Base-by-base conservation (phyloP, 1,284 basidiomycete species). In the Hymenochaete sp. region DNA sequence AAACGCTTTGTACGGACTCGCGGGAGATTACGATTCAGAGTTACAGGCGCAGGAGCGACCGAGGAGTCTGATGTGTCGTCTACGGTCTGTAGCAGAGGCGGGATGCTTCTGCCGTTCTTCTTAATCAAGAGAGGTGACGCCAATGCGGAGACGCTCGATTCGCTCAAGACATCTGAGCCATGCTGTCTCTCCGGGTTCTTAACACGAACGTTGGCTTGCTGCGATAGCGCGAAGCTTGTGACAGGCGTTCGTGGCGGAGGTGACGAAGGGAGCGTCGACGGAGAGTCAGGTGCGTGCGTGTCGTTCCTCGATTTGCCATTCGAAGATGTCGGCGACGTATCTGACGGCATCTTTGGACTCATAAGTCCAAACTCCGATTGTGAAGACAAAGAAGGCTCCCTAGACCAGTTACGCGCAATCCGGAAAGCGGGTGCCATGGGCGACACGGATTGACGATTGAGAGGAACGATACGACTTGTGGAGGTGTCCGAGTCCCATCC, bases 381-480 rank as follows among this genome's bases (percentile, higher is more conserved):
- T n/a, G 48, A 50, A 1, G 48, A 50, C 10, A 41, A 9, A 29
- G 48, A 50, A 6, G 38, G 11, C n/a, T 42, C 37, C 26, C 48
- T 37, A 25, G 21, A 26, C 24, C 29, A 8, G 10, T 28, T 42
- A 11, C 40, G 57, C 13, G 48, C 56, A 37, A 54, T 57, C 43
- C 70, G 66, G 51, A 68, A 74, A 11, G 62, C 64, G 31, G 76
- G 67, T n/a, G 80, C 79, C 77, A 84, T 80, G 1, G 82, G 81
- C 3, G 82, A 85, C 5, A 82, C 59, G 7, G 78, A 75, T 50
- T 70, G 68, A n/a, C 79, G 73, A 56, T 80, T 79, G 24, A 87
- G 55, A 18, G 73, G 71, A 9, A 87, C 70, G 40, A 70, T 62
- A 45, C 81, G 67, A 56, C 80, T 79, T 8, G 63, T 57, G 28